Evolutionary conservation across 208 protist genomes (phyloP).

Genomic region (Acanthamoeba divionensis): DNA sequence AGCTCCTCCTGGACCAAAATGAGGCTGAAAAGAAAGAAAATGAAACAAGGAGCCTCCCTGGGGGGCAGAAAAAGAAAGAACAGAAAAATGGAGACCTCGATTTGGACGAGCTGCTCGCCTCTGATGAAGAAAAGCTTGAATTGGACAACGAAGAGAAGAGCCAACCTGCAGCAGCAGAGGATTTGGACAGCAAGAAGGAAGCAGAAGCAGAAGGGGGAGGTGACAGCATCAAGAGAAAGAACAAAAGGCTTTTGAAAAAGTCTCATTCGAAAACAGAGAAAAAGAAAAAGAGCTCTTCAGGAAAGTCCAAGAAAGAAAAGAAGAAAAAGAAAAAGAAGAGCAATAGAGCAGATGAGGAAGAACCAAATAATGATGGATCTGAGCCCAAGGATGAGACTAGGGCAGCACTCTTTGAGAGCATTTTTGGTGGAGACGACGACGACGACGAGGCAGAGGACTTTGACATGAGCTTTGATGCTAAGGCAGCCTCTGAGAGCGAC

Average conservation of each 20-base stretch:
- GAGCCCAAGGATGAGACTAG: slow-evolving; percentile 33
- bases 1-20: neutral
- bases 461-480: neutral
- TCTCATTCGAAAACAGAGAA: neutral
- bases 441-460: neutral
- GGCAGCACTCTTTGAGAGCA: slow-evolving; percentile 16
- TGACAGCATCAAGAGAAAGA: neutral
- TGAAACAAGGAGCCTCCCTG: neutral
- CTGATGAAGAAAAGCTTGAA: neutral
- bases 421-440: slow-evolving; percentile 15
- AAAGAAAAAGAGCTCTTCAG: neutral
- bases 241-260: neutral
- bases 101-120: neutral
- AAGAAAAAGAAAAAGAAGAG: neutral
- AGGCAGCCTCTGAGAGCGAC: neutral
- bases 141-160: too few species aligned
- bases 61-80: neutral
- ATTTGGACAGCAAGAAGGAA: too few species aligned
- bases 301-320: neutral
- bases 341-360: neutral
- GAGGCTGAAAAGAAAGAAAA: too few species aligned
- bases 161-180: too few species aligned
- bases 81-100: neutral
- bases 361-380: too few species aligned
- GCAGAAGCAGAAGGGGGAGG: neutral